A percentile compares a stretch with the other conserved stretches of the same genome.
Evolutionary conservation across 345 rosid species (phyloP).

Genomic region (Abelmoschus esculentus): DNA sequence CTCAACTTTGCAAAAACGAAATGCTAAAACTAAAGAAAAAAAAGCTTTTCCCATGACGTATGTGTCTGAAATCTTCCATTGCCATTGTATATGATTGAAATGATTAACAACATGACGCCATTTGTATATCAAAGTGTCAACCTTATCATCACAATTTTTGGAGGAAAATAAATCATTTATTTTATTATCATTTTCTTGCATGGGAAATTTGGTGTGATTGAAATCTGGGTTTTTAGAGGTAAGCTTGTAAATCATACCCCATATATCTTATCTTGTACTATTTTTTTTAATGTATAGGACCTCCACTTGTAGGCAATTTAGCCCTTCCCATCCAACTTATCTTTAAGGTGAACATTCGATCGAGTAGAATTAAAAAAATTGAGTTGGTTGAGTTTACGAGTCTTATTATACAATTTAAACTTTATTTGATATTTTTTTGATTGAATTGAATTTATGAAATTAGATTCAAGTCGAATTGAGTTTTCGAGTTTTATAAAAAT

Average conservation of each 20-base stretch:
- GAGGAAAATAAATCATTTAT: neutral
- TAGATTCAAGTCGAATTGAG: no score
- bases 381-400: no score
- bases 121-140: neutral
- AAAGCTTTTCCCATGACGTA: neutral
- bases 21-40: neutral
- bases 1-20: neutral
- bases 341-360: neutral
- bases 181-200: neutral
- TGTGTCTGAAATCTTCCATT: neutral
- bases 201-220: conserved; percentile 1
- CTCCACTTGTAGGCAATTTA: neutral
- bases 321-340: neutral
- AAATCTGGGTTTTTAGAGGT: neutral
- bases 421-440: no score
- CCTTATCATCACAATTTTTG: conserved; percentile 2
- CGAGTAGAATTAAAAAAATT: no score
- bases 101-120: neutral
- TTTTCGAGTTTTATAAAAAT: no score
- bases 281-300: neutral
- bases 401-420: no score
- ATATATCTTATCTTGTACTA: conserved; percentile 6
- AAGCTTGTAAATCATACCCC: neutral
- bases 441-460: no score
- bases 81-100: neutral